These are phyloP conservation scores for Cystobasidiaceae sp. DNA, from an alignment of 1,284 basidiomycete genomes.

Conservation along the genomic window DNA sequence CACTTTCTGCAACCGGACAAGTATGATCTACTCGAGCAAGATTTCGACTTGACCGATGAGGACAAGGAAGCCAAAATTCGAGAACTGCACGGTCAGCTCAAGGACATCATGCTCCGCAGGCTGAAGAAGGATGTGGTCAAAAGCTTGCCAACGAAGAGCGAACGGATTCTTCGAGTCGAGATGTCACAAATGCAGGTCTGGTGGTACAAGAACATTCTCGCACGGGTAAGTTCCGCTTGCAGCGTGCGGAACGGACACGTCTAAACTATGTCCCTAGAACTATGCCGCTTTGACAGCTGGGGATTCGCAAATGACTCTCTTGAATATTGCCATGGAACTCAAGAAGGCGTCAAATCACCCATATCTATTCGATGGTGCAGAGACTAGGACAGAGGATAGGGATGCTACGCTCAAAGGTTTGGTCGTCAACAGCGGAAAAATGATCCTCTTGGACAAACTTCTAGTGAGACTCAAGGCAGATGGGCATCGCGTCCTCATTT, in stretches of 20 bases:
- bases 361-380: conserved; percentile 94
- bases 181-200: conserved; percentile 96
- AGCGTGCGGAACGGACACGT: neutral
- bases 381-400: conserved; percentile 63
- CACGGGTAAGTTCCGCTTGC: conserved; percentile 58
- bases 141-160: conserved; percentile 93
- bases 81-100: conserved; percentile 86
- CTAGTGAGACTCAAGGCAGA: conserved; percentile 49
- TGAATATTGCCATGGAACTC: conserved; percentile 93
- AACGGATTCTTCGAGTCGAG: conserved; percentile 94
- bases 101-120: conserved; percentile 89
- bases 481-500: conserved; percentile 51
- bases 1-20: conserved; percentile 99
- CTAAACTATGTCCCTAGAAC: conserved; percentile 57
- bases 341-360: conserved; percentile 99
- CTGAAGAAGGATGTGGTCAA: conserved; percentile 97
- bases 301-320: conserved; percentile 80
- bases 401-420: conserved; percentile 62
- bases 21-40: conserved; percentile 78
- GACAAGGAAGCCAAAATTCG: conserved; percentile 94
- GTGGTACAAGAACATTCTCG: conserved; percentile 98
- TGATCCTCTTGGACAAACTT: conserved; percentile 51
- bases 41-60: conserved; percentile 85
- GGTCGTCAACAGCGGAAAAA: conserved; percentile 52
- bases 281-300: conserved; percentile 80